A percentile compares a stretch with the other conserved stretches of the same genome.
phyloP scores from a whole-genome alignment of 2,329 filamentous ascomycete species.

The Orbilia oligospora region DNA sequence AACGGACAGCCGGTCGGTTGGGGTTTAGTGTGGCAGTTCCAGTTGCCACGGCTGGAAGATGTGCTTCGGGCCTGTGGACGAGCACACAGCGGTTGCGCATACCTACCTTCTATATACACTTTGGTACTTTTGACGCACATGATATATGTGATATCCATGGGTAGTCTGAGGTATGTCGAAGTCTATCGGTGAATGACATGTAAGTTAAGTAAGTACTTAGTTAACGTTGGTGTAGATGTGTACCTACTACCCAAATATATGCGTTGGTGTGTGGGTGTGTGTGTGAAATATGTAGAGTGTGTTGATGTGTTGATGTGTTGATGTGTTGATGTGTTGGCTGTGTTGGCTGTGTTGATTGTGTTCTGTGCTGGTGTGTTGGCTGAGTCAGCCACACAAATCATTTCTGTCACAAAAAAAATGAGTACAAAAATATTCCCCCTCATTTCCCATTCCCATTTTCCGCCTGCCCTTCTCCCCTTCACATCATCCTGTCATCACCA shows the following conservation, averaged over 20 bases:
- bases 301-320: slow-evolving; percentile 10
- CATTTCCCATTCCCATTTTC: slow-evolving; percentile 36
- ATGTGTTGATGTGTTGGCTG: slow-evolving; percentile 6
- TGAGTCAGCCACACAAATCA: slow-evolving; percentile 52
- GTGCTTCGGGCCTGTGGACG: slow-evolving; percentile 4
- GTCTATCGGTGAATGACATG: too few relatives aligned
- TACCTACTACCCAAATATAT: too few relatives aligned
- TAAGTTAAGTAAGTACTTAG: too few relatives aligned
- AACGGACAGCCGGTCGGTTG: slow-evolving; percentile 45
- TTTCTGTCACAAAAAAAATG: slow-evolving; percentile 14
- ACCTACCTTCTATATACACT: too few relatives aligned
- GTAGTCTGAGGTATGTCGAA: too few relatives aligned
- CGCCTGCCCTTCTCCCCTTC: too few relatives aligned
- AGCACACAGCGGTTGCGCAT: too few relatives aligned
- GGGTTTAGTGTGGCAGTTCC: slow-evolving; percentile 19
- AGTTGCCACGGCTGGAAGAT: slow-evolving; percentile 13
- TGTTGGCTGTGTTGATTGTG: slow-evolving; percentile 36
- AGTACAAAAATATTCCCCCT: slow-evolving; percentile 57
- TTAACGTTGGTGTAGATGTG: too few relatives aligned
- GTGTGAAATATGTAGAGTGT: too few relatives aligned
- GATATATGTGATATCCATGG: too few relatives aligned
- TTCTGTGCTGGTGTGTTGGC: slow-evolving; percentile 30
- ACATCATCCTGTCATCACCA: slow-evolving; percentile 35
- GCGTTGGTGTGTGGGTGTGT: too few relatives aligned
- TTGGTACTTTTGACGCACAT: too few relatives aligned